Base-by-base conservation (phyloP, 2,329 filamentous ascomycete genomes). In the Colletotrichum cordylinicola region DNA sequence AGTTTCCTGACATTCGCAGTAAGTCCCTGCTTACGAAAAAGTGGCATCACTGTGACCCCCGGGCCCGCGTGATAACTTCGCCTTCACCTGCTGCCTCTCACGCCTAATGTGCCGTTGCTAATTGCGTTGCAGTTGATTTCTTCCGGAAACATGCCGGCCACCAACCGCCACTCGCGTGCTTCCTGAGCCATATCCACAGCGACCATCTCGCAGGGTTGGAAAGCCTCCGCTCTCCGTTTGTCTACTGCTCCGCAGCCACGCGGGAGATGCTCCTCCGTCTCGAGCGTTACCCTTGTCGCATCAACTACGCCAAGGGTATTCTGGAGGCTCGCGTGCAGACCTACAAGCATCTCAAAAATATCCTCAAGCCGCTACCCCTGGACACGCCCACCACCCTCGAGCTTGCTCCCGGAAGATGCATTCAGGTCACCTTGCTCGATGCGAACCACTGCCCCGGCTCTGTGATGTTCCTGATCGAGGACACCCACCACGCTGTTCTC, bases 381-480 rank as follows among this genome's bases (percentile, higher is more conserved):
- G 93, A 97, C 66, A 95, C 95, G 0, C 95, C 95, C 0, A 96
- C 93, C 0, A 84, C 86, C 6, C 91, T 98, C 62, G 95, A 98
- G 80, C 88, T 98, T 4, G 88, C 88, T 2, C 94, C 93, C 0
- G 91, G 91, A 2, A 89, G 90, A 62, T 86, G 85, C n/a, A 92
- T 98, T 29, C 92, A 93, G 62, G 95, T 98, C 21, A 98, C 96
- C 0, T 87, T 98, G 0, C 91, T 98, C 67, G 94, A 98, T 85
- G 96, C 96, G 2, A 98, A 98, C 80, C 96, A 98, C 82, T 98
- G 96, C 80, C 90, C 94, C 1, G 96, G 96, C 0, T 93, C 95
- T 21, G 95, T 97, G 21, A 98, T 98, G 95, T 98, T 98, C 81
- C 87, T 98, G 21, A 94, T 98, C 33, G 95, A 98, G 84, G 92